Base-by-base conservation (phyloP, 495 filamentous ascomycete genomes). In the Daldinia loculata region DNA sequence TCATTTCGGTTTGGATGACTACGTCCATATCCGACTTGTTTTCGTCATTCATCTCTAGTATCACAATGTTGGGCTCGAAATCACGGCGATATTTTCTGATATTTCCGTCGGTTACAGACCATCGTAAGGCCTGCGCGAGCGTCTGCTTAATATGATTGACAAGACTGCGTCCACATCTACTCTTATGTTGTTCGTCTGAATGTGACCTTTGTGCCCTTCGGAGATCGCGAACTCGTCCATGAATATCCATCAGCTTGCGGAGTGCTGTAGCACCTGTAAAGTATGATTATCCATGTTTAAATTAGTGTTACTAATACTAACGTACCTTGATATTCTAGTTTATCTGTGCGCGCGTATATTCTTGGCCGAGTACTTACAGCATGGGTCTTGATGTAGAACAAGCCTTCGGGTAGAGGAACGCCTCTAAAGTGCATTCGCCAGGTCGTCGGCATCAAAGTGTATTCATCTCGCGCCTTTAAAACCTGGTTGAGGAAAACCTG, bases 381-480 rank as follows among this genome's bases (percentile, higher is more conserved):
- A 30, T 70, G 61, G 14, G 55, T 60, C 27, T 76, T 51, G 57
- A 53, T 12, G 38, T 77, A 77, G 52, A 70, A 77, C 3, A 77
- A 57, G 26, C 68, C 62, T 27, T 77, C 61, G 1, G 75, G 75
- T 19, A 77, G 55, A 32, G 75, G 75, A 50, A 77, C 66, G 11
- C 75, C 75, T 30, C 68, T 67, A 19, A 77, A 76, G 61, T 77
- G 73, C 73, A 76, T 74, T 53, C 39, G 70, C 75, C 75, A 77
- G 22, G 70, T 74, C 4, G 69, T 66, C 36, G 75, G 75, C 75
- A 77, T 76, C 45, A 75, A 50, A 3, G 75, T 60, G 17, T 69
- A 77, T 62, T 72, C 65, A 24, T 77, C 61, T 19, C 73, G 70
- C 15, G 58, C 68, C n/a, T 67, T 74, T 8, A 77, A 41, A 19